Percentiles rank a stretch among this genome's conserved stretches.
These are phyloP conservation scores for Claviceps lovelessii DNA, from an alignment of 2,329 filamentous ascomycete genomes.

Conservation along the genomic window DNA sequence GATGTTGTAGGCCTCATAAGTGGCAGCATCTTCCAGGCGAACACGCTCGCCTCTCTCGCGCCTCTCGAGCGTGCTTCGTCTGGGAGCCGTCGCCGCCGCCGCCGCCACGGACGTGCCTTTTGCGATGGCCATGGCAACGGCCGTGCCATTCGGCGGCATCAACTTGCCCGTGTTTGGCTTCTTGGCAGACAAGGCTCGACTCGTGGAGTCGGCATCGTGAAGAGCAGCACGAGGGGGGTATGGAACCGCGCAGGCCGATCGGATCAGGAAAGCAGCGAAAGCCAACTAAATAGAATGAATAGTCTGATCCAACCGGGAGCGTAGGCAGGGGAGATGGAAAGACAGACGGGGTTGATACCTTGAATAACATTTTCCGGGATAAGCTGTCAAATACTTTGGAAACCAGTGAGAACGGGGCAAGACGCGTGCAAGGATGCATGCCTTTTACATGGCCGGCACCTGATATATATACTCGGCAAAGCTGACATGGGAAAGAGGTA, in stretches of 20 bases:
- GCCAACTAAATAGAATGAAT: neutral
- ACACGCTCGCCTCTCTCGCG: neutral
- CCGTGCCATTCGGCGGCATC: no score
- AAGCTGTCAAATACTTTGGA: no score
- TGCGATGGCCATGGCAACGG: no score
- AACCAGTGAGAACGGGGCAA: no score
- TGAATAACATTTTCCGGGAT: neutral
- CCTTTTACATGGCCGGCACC: neutral
- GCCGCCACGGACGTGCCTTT: no score
- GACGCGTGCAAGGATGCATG: no score
- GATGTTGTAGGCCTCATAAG: conserved; percentile 5
- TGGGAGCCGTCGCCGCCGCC: no score
- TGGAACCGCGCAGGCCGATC: neutral
- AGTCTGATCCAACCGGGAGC: neutral
- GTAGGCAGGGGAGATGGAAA: neutral
- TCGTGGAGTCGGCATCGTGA: neutral
- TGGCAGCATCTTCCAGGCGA: neutral
- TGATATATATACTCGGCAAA: conserved; percentile 27
- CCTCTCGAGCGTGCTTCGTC: no score
- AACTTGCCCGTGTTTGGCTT: no score
- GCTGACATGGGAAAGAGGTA: no score
- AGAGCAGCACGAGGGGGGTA: neutral
- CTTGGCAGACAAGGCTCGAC: no score
- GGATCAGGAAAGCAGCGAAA: neutral
- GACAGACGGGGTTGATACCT: neutral